Evolutionary conservation across 108 stramenopile genomes (phyloP), one percentile per base, ranked within the genome.

Genomic region (Mediolabrus comicus): DNA sequence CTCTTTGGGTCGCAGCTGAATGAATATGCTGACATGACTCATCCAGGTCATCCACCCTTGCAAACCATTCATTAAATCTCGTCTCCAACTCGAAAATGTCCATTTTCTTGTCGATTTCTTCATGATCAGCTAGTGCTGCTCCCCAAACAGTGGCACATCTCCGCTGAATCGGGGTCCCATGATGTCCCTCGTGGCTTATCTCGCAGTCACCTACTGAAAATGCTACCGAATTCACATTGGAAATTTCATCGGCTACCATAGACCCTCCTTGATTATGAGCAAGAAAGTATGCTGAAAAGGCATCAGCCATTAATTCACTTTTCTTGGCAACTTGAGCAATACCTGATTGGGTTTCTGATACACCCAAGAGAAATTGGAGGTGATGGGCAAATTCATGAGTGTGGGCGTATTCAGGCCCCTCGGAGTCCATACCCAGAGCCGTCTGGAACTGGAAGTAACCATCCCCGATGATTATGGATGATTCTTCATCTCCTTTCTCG

Each of bases 241-340:
- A 67, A 19, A 79, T 73, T 57, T 74, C 71, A 22, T 67, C 35
- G 1, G 65, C 16, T 39, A 59, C 53, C 72, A 79, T 73, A 41
- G 73, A 60, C 3, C 65, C 66, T 26, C 77, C 77, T 52, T 41
- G 38, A 3, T 73, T 31, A 33, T 74, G 64, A 11, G 72, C 72
- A 35, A 79, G 77, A 57, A 79, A 79, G 13, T 73, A 79, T 28
- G 77, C 71, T n/a, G 72, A 56, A 51, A 79, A 68, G 41, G 77
- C 77, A 60, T 79, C 77, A 0, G 75, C 75, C 69, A 77, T 70
- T 0, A 77, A 63, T 32, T 77, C 75, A 51, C 67, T 35, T 34
- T 59, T 64, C 34, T 57, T 65, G 61, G 31, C 34, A 51, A 31
- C 62, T 58, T 59, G 39, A 51, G 10, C 19, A 4, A 54, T 61